Conservation (phyloP, 306 rosid species). For the Nissolia schottii region DNA sequence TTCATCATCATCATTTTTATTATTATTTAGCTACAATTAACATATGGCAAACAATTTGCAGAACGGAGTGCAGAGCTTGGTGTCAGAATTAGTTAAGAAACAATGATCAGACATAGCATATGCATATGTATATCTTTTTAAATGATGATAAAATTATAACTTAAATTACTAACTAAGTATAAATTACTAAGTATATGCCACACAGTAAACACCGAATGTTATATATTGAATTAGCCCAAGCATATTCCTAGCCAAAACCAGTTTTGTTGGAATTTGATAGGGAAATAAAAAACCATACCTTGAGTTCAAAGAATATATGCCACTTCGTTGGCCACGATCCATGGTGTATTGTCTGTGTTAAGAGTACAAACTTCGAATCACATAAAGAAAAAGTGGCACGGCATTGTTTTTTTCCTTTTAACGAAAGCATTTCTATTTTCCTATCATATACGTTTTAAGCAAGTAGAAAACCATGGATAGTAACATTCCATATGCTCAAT, state of each 20-base stretch:
- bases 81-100: no score
- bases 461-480: no score
- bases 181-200: background rate
- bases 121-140: no score
- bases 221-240: background rate
- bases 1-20: no score
- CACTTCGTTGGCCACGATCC: background rate
- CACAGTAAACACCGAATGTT: background rate
- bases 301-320: background rate
- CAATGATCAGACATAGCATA: no score
- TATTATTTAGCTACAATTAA: background rate
- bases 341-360: background rate
- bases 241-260: background rate
- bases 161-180: no score
- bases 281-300: background rate
- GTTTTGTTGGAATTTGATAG: background rate
- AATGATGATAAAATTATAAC: no score
- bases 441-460: background rate
- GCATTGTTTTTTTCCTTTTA: background rate
- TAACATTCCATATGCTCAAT: no score
- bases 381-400: background rate
- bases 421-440: background rate
- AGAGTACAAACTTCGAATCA: no score
- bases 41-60: background rate
- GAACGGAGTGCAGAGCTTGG: background rate